A percentile compares a stretch with the other conserved stretches of the same genome.
These are phyloP conservation scores for Trichosporon sp. DNA, from an alignment of 1,284 basidiomycete species.

Conservation along the genomic window DNA sequence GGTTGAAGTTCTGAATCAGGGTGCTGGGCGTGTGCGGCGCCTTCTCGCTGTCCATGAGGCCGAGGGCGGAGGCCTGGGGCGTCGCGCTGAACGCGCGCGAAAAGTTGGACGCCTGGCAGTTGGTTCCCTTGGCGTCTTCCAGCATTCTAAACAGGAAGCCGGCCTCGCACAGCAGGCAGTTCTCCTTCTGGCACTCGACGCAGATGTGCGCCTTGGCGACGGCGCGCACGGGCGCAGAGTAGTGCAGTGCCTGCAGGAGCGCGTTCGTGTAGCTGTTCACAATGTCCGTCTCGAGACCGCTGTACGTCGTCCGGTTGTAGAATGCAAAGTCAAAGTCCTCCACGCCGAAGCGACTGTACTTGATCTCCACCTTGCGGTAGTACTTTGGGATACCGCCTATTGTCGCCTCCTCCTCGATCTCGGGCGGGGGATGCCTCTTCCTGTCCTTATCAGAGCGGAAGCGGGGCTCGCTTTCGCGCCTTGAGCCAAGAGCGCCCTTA, in stretches of 20 bases:
- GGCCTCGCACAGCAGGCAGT: constrained; percentile 92
- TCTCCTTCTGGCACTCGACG: constrained; percentile 79
- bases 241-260: constrained; percentile 86
- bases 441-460: constrained; percentile 81
- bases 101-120: constrained; percentile 96
- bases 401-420: constrained; percentile 40
- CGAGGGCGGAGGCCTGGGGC: constrained; percentile 77
- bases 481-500: constrained; percentile 31
- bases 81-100: constrained; percentile 84
- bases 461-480: constrained; percentile 61
- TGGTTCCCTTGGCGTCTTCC: constrained; percentile 88
- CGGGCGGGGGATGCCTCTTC: constrained; percentile 51
- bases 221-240: constrained; percentile 72
- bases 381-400: constrained; percentile 70
- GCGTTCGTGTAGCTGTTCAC: constrained; percentile 96
- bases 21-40: constrained; percentile 72
- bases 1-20: constrained; percentile 92
- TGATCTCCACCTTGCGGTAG: constrained; percentile 92
- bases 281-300: constrained; percentile 96
- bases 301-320: constrained; percentile 86
- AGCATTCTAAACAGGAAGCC: constrained; percentile 96
- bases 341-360: constrained; percentile 98
- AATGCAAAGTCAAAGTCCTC: constrained; percentile 98
- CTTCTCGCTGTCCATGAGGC: constrained; percentile 84
- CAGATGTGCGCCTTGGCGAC: constrained; percentile 90